Evolutionary conservation across 1,284 basidiomycete species (phyloP), one percentile per base, ranked within the genome.

Genomic region (Ganoderma multipileum): DNA sequence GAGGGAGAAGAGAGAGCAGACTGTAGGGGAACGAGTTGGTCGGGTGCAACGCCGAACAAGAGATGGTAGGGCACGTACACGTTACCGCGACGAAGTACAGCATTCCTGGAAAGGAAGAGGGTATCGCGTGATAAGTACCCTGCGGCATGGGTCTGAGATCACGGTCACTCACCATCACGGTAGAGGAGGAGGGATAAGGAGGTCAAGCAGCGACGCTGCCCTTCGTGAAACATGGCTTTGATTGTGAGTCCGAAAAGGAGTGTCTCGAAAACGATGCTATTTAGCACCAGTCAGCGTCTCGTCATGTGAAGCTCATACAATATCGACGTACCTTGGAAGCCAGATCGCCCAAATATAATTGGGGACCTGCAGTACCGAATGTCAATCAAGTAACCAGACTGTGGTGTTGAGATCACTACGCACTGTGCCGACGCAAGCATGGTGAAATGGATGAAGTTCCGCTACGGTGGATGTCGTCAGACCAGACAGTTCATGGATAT

Each of bases 11-110:
- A 76, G 71, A 64, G 78, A 77, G 61, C 78, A 79, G 52, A 75
- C 77, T 78, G 54, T n/a, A 11, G 54, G 52, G n/a, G 42, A 20
- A 36, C 14, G 39, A 20, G 33, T 55, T 26, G 18, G 33, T 55
- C 26, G 18, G n/a, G 28, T 20, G 42, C 30, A 2, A 57, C 14
- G 6, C 20, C 2, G 30, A 30, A 30, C 18, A 16, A 14, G 30
- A n/a, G 26, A 44, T 23, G 16, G 7, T 39, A 20, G 14, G 11
- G 28, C 2, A 71, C 77, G 41, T 44, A 77, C 77, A 68, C 59
- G 77, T 73, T 4, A 79, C 76, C 41, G 75, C 76, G 30, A 78
- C 69, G 67, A 79, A 79, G 64, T 78, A 79, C 59, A 78, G 61
- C 74, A 78, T 78, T 58, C 77, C 77, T 79, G 41, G 12, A 26